phyloP scores from a whole-genome alignment of 495 filamentous ascomycete species.

The Penicillium odoratum region DNA sequence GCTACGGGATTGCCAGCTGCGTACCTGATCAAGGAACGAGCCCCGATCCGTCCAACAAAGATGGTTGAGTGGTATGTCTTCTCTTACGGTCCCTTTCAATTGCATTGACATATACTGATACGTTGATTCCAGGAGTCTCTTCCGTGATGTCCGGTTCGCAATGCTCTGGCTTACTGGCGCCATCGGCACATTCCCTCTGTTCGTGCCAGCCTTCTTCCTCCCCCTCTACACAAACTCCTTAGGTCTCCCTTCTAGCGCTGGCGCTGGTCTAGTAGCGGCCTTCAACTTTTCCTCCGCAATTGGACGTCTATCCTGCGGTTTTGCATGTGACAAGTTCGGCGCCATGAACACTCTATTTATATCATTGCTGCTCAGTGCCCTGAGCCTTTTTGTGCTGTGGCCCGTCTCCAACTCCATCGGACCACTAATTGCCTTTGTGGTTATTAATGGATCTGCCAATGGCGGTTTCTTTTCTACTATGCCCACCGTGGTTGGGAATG shows the following conservation, averaged over 20 bases:
- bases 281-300: conserved; percentile 57
- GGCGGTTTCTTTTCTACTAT: conserved; percentile 60
- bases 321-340: conserved; percentile 52
- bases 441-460: conserved; percentile 56
- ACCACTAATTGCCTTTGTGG: conserved; percentile 51
- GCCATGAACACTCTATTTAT: conserved; percentile 52
- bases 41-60: conserved; percentile 37
- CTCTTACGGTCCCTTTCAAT: background rate
- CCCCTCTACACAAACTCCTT: conserved; percentile 50
- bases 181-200: conserved; percentile 60
- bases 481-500: conserved; percentile 59
- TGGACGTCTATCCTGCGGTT: conserved; percentile 51
- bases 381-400: conserved; percentile 59
- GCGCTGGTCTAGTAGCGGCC: conserved; percentile 54
- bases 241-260: conserved; percentile 46
- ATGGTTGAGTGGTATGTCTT: conserved; percentile 51
- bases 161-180: conserved; percentile 54
- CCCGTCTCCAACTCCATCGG: conserved; percentile 53
- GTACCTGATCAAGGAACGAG: conserved; percentile 55
- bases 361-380: conserved; percentile 45
- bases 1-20: conserved; percentile 57
- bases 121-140: conserved; percentile 38
- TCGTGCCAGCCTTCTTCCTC: conserved; percentile 61
- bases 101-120: background rate
- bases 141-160: conserved; percentile 50